Evolutionary conservation across 192 early-diverging fungal genomes (phyloP), one percentile per base, ranked within the genome.

Genomic region (Diversispora epigaea): DNA sequence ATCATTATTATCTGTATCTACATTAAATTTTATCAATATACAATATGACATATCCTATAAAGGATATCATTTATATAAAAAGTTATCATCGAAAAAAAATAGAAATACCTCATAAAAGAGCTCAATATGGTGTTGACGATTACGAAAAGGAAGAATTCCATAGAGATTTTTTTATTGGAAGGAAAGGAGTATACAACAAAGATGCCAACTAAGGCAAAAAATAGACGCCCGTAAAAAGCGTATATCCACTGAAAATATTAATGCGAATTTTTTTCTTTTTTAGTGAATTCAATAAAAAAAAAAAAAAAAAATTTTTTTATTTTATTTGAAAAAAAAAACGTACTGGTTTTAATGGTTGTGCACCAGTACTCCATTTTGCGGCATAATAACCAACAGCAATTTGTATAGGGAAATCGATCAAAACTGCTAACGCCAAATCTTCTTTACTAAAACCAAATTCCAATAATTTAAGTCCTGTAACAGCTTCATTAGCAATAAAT

Each of bases 321-420:
- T 22, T n/a, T 41, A n/a, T 50, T n/a, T 6, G 7, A 17, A 11
- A 11, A 41, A 62, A 75, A 19, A 77, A 68, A 79, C 83, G 76
- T 81, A 93, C 91, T 50, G 97, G 95, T 39, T 84, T 89, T 73
- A 97, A 81, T 5, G 96, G 95, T 55, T 90, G 84, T 8, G 81
- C 78, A 6, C 97, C 97, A 73, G 84, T 89, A 63, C 93, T 96
- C 97, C 96, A 99, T 67, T 92, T 92, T 15, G 95, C 97, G 0
- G 96, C 96, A 81, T 95, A 97, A 80, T 98, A 98, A 14, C 97
- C 97, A 86, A 99, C 96, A 71, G 97, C 82, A 54, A 99, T 90
- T 81, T 99, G 95, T 64, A 97, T 87, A 1, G 97, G 97, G 65
- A 99, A 99, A 79, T 99, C 97, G 19, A 98, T 90, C 76, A 99